Conservation (phyloP, 2,329 filamentous ascomycete species). For the Stachybotrys chartarum region DNA sequence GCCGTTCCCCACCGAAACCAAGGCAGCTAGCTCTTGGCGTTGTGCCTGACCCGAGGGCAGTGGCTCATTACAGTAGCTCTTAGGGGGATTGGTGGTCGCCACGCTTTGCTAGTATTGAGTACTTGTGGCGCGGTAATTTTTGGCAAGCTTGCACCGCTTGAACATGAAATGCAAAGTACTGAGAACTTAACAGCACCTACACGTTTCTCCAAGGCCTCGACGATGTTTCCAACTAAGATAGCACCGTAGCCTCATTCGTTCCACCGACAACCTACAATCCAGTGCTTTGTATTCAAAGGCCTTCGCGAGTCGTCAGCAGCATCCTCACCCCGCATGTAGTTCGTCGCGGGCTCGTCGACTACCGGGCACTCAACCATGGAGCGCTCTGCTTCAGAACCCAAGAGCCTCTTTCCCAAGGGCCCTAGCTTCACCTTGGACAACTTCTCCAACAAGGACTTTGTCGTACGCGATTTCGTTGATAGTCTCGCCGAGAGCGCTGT, state of each 20-base stretch:
- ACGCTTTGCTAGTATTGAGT: neutral
- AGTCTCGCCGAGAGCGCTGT: slow-evolving; percentile 79
- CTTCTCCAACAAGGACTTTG: slow-evolving; percentile 87
- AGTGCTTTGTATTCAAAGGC: neutral
- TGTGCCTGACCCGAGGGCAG: neutral
- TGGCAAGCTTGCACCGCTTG: neutral
- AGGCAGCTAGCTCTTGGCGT: neutral
- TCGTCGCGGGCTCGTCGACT: slow-evolving; percentile 10
- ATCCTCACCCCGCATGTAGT: slow-evolving; percentile 20
- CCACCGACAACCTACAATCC: neutral
- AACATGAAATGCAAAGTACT: neutral
- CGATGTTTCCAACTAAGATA: too few relatives aligned
- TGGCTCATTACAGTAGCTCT: too few relatives aligned
- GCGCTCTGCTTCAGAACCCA: slow-evolving; percentile 40
- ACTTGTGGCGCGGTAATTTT: neutral
- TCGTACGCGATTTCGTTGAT: slow-evolving; percentile 96
- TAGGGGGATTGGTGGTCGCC: neutral
- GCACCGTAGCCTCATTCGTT: too few relatives aligned
- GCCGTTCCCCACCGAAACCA: slow-evolving; percentile 12
- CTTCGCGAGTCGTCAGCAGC: neutral
- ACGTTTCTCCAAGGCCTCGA: neutral
- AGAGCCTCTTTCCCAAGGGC: slow-evolving; percentile 68
- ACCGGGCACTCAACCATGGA: slow-evolving; percentile 28
- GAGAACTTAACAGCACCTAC: neutral
- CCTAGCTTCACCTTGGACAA: slow-evolving; percentile 84